Evolutionary conservation across 805 yeast species (phyloP).

Genomic region (Schwanniomyces vanrijiae): DNA sequence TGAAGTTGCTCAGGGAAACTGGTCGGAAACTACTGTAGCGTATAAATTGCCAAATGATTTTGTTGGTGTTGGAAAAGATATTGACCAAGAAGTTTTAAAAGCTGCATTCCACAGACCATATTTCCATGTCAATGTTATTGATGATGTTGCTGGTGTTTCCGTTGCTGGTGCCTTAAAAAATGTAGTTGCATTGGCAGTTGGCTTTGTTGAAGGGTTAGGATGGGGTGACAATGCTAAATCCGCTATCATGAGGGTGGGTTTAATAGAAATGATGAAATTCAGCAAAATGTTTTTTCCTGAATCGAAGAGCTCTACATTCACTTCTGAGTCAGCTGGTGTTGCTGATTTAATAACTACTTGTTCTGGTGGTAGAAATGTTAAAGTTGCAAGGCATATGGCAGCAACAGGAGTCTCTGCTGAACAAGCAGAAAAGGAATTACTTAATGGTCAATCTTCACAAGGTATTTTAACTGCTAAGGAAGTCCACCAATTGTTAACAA

Average conservation of each 20-base stretch:
- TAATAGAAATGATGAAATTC: slow-evolving; percentile 85
- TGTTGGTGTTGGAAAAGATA: slow-evolving; percentile 65
- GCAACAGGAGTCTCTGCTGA: slow-evolving; percentile 71
- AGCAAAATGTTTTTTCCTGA: slow-evolving; percentile 9
- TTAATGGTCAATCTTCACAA: slow-evolving; percentile 96
- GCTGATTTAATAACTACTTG: slow-evolving; percentile 98
- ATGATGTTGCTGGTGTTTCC: slow-evolving; percentile 94
- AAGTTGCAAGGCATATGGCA: slow-evolving; percentile 86
- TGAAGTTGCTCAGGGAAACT: slow-evolving; percentile 91
- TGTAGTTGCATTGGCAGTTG: slow-evolving; percentile 94
- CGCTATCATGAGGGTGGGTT: slow-evolving; percentile 95
- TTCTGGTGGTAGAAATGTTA: slow-evolving; percentile 95
- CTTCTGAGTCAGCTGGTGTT: slow-evolving; percentile 94
- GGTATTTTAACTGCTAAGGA: slow-evolving; percentile 90
- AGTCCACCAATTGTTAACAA: slow-evolving; percentile 78
- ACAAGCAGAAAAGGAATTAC: slow-evolving; percentile 79
- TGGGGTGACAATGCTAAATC: slow-evolving; percentile 99
- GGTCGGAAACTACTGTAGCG: slow-evolving; percentile 98
- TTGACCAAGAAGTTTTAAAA: slow-evolving; percentile 70
- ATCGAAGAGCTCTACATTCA: slow-evolving; percentile 67
- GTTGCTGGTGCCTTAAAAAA: slow-evolving; percentile 97
- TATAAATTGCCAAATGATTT: slow-evolving; percentile 73
- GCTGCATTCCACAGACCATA: slow-evolving; percentile 94
- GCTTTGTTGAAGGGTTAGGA: slow-evolving; percentile 94
- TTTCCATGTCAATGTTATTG: slow-evolving; percentile 92